A percentile compares a stretch with the other conserved stretches of the same genome.
These are phyloP conservation scores for Triticum aestivum DNA, from an alignment of 176 grass and related monocot species.

Conservation along the genomic window IWGSC_CS_RefSeq_v2.1 NC_057800.1:649841509-649842008, in stretches of 20 bases:
- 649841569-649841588: conserved; percentile 7
- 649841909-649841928: background rate
- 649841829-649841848: conserved; percentile 40
- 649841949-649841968: background rate
- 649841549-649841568: conserved; percentile 7
- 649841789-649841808: conserved; percentile 60
- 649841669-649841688: conserved; percentile 47
- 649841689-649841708: conserved; percentile 54
- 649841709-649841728: conserved; percentile 21
- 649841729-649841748: conserved; percentile 5
- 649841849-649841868: conserved; percentile 50
- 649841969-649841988: background rate
- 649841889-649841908: background rate
- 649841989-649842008: background rate
- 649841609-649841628: conserved; percentile 17
- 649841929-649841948: background rate
- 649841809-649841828: conserved; percentile 42
- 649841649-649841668: conserved; percentile 38
- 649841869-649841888: background rate
- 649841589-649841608: conserved; percentile 31
- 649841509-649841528: conserved; percentile 9
- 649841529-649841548: conserved; percentile 1
- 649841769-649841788: conserved; percentile 53
- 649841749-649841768: conserved; percentile 29
- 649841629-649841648: conserved; percentile 24